These are phyloP conservation scores for Trichophyton verrucosum DNA, from an alignment of 2,329 filamentous ascomycete species.

Conservation along the genomic window DNA sequence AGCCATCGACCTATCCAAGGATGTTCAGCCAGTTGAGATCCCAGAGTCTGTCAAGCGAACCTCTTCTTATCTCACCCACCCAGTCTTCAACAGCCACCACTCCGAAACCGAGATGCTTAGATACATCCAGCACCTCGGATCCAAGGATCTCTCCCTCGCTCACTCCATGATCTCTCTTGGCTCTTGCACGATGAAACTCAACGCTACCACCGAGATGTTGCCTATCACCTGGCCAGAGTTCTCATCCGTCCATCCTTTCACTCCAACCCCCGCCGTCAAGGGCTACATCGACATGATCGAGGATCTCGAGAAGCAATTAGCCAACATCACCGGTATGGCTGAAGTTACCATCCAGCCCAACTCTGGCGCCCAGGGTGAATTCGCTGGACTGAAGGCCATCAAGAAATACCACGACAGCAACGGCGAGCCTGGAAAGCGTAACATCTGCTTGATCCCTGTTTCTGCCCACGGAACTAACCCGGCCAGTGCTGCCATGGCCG, in stretches of 20 bases:
- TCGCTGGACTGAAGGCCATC: slow-evolving; percentile 78
- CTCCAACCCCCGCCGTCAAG: slow-evolving; percentile 48
- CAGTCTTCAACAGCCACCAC: slow-evolving; percentile 88
- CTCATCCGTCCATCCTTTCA: slow-evolving; percentile 69
- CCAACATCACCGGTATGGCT: slow-evolving; percentile 78
- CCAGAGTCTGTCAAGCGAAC: slow-evolving; percentile 52
- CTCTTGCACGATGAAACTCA: slow-evolving; percentile 97
- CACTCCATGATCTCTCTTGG: slow-evolving; percentile 97
- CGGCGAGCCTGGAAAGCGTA: slow-evolving; percentile 51
- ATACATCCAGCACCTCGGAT: slow-evolving; percentile 86
- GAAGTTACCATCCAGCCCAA: slow-evolving; percentile 87
- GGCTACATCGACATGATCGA: slow-evolving; percentile 61
- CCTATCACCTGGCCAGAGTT: slow-evolving; percentile 67
- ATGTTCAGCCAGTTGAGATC: slow-evolving; percentile 31
- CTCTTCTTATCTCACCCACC: slow-evolving; percentile 69
- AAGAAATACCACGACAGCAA: slow-evolving; percentile 67
- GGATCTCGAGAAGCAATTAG: slow-evolving; percentile 62
- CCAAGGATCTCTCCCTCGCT: slow-evolving; percentile 83
- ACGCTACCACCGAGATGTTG: slow-evolving; percentile 85
- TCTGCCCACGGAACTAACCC: slow-evolving; percentile 95
- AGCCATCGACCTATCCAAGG: slow-evolving; percentile 20
- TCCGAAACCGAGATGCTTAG: slow-evolving; percentile 89
- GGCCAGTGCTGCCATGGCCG: slow-evolving; percentile 87
- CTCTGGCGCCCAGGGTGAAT: slow-evolving; percentile 91
- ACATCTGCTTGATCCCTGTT: slow-evolving; percentile 88